A percentile compares a stretch with the other conserved stretches of the same genome.
Conservation (phyloP, 1,139 yeast species). For the Kodamaea suecica region DNA sequence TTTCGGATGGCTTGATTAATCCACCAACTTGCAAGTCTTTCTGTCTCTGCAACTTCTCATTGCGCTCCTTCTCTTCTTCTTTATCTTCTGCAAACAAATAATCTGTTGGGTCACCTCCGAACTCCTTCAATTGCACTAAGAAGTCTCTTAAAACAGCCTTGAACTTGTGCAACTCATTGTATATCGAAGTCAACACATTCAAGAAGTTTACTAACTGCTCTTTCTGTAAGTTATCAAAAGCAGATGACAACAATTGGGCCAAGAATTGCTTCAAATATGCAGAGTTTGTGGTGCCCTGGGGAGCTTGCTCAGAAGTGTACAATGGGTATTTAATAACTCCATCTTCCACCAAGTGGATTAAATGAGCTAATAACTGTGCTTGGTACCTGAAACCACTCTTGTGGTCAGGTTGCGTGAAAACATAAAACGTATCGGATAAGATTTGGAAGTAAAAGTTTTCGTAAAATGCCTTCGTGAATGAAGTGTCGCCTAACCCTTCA, state of each 20-base stretch:
- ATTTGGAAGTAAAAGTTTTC: constrained; percentile 86
- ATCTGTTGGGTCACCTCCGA: constrained; percentile 92
- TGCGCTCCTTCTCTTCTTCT: constrained; percentile 71
- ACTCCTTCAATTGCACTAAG: constrained; percentile 91
- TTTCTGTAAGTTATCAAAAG: constrained; percentile 85
- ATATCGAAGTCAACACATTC: constrained; percentile 68
- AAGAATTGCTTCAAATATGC: constrained; percentile 77
- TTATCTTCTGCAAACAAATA: constrained; percentile 93
- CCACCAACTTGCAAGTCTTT: constrained; percentile 90
- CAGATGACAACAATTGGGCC: constrained; percentile 75
- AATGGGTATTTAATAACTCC: constrained; percentile 73
- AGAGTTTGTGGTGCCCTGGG: constrained; percentile 79
- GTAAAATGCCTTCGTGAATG: constrained; percentile 83
- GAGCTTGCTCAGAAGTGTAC: constrained; percentile 69
- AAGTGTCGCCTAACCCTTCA: constrained; percentile 70
- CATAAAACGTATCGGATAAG: constrained; percentile 87
- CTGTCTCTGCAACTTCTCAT: constrained; percentile 68
- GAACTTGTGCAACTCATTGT: constrained; percentile 73
- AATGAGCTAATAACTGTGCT: constrained; percentile 76
- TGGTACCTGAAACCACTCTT: constrained; percentile 93
- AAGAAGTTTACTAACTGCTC: constrained; percentile 82
- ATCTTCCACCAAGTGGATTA: constrained; percentile 80
- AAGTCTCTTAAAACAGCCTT: constrained; percentile 89
- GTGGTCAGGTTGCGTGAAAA: constrained; percentile 94
- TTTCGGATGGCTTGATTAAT: constrained; percentile 90